Percentiles rank a stretch among this genome's conserved stretches.
These are phyloP conservation scores for Triangularia verruculosa DNA, from an alignment of 2,329 filamentous ascomycete genomes.

Conservation along the genomic window DNA sequence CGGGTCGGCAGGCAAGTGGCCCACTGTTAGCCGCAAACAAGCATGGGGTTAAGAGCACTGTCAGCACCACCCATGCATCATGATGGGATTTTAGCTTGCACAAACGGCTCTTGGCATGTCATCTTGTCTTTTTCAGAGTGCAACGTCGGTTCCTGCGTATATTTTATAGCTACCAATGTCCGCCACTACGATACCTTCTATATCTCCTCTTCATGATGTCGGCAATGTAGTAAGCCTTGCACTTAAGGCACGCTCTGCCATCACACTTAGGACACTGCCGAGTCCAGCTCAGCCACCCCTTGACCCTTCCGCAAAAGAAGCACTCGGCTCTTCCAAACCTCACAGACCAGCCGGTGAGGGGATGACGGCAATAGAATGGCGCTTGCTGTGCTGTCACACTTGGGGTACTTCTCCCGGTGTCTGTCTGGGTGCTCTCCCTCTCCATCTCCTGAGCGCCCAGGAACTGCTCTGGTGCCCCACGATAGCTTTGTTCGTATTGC, in stretches of 20 bases:
- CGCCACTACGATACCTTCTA: neutral
- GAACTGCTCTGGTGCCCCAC: neutral
- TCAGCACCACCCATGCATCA: neutral
- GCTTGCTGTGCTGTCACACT: neutral
- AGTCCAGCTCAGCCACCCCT: neutral
- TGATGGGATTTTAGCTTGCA: neutral
- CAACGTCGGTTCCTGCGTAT: neutral
- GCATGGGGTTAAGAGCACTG: neutral
- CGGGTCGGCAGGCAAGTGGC: constrained; percentile 12
- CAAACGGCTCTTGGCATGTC: neutral
- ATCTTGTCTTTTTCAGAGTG: neutral
- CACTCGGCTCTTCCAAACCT: neutral
- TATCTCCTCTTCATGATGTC: neutral
- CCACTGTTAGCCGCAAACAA: constrained; percentile 21
- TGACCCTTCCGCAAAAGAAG: neutral
- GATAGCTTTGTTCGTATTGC: neutral
- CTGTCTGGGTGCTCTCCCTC: neutral
- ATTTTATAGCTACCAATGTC: neutral
- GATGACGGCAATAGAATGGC: neutral
- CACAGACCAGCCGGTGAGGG: neutral
- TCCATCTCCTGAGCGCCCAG: neutral
- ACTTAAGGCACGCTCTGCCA: neutral
- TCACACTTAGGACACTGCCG: neutral
- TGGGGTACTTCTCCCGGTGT: neutral
- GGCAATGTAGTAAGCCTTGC: neutral